Evolutionary conservation across 148 eudicot species (phyloP).

Genomic region (Cornus kousa): DNA sequence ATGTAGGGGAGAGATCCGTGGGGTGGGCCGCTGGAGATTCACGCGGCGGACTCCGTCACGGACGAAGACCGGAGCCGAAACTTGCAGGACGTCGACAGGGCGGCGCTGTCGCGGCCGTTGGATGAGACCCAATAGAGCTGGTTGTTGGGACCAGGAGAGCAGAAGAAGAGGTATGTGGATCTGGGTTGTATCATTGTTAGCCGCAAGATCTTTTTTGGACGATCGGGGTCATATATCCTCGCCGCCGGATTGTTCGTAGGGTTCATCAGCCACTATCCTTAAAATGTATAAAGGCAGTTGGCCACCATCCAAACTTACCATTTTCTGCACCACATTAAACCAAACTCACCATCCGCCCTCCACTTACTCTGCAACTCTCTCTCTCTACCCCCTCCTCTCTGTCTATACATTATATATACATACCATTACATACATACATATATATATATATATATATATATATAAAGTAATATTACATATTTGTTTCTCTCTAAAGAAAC

Average conservation of each 20-base stretch:
- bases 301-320: too few species aligned
- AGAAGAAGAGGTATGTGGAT: constrained; percentile 94
- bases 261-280: constrained; percentile 43
- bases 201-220: constrained; percentile 82
- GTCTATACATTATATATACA: too few species aligned
- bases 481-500: too few species aligned
- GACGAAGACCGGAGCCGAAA: constrained; percentile 93
- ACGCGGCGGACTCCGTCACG: constrained; percentile 78
- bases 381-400: too few species aligned
- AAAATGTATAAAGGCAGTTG: too few species aligned
- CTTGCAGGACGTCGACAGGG: constrained; percentile 75
- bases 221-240: constrained; percentile 54
- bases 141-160: constrained; percentile 82
- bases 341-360: too few species aligned
- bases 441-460: too few species aligned
- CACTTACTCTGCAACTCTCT: too few species aligned
- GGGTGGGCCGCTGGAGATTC: constrained; percentile 90
- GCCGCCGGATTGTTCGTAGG: constrained; percentile 59
- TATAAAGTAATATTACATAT: too few species aligned
- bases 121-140: constrained; percentile 99
- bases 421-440: too few species aligned
- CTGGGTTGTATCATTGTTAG: constrained; percentile 83
- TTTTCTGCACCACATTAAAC: too few species aligned
- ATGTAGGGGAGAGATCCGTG: too few species aligned
- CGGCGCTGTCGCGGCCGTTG: constrained; percentile 73